Conservation (phyloP, 768 basidiomycete genomes). For the Brasilioporus rufonigricans region DNA sequence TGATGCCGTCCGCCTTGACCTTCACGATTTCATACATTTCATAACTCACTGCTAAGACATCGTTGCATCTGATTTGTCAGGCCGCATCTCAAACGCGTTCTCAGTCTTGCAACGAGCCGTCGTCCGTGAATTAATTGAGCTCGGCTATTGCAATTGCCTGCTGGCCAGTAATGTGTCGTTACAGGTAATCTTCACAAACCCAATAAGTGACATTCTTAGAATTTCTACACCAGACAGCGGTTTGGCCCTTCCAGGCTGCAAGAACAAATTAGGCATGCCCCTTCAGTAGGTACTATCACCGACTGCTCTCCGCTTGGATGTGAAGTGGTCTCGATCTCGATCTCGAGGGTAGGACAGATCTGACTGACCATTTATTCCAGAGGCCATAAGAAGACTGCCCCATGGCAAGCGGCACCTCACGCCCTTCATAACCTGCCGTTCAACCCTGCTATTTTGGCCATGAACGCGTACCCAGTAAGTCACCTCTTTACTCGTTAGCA, state of each 20-base stretch:
- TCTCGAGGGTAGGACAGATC: slow-evolving; percentile 9
- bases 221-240: slow-evolving; percentile 27
- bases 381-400: slow-evolving; percentile 23
- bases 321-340: slow-evolving; percentile 25
- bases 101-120: slow-evolving; percentile 23
- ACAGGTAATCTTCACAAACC: slow-evolving; percentile 25
- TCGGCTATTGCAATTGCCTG: slow-evolving; percentile 31
- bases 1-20: slow-evolving; percentile 26
- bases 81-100: slow-evolving; percentile 29
- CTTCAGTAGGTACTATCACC: slow-evolving; percentile 32
- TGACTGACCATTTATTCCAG: slow-evolving; percentile 6
- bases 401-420: slow-evolving; percentile 19
- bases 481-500: neutral
- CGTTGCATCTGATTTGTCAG: slow-evolving; percentile 31
- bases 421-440: no score
- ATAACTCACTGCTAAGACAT: slow-evolving; percentile 28
- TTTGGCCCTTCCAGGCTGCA: slow-evolving; percentile 10
- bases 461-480: slow-evolving; percentile 68
- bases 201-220: slow-evolving; percentile 32
- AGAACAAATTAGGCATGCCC: slow-evolving; percentile 34
- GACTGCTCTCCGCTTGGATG: slow-evolving; percentile 24
- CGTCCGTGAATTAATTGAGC: slow-evolving; percentile 33
- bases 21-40: slow-evolving; percentile 26
- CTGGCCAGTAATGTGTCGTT: slow-evolving; percentile 29
- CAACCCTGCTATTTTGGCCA: slow-evolving; percentile 63